Conservation (phyloP, 2,329 filamentous ascomycete species). For the Scopulariopsis brevicaulis region DNA sequence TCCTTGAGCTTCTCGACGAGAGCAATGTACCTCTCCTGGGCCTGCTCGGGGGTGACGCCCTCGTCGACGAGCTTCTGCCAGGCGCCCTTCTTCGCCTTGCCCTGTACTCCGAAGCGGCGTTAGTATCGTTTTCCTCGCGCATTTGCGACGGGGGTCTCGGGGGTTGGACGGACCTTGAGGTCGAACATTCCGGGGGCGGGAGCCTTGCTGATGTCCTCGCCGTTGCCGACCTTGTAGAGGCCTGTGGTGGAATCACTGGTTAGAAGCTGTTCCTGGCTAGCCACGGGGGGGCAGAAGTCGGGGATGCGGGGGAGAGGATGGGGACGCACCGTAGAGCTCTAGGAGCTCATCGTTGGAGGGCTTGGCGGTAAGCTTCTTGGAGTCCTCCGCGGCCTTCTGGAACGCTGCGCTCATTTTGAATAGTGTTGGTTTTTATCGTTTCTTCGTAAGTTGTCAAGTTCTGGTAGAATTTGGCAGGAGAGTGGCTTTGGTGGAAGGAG, state of each 20-base stretch:
- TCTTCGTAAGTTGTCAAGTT: not conserved
- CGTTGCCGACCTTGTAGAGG: slow-evolving; percentile 46
- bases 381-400: slow-evolving; percentile 47
- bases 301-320: not conserved
- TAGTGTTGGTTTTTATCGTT: not conserved
- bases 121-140: not conserved
- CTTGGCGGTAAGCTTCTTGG: slow-evolving; percentile 56
- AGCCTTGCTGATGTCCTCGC: slow-evolving; percentile 45
- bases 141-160: not conserved
- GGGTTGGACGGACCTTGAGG: slow-evolving; percentile 40
- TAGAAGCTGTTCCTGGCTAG: not conserved
- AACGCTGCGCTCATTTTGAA: slow-evolving; percentile 35
- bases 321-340: slow-evolving; percentile 41
- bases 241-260: slow-evolving; percentile 19
- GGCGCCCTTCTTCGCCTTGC: slow-evolving; percentile 68
- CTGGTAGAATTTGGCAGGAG: not conserved
- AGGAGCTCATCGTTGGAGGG: slow-evolving; percentile 54
- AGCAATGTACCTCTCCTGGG: slow-evolving; percentile 67
- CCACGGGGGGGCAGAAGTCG: not conserved
- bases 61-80: slow-evolving; percentile 64
- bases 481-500: slow-evolving; percentile 1
- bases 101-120: slow-evolving; percentile 29
- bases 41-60: slow-evolving; percentile 48
- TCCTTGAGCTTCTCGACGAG: slow-evolving; percentile 62
- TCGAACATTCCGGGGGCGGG: slow-evolving; percentile 57